Percentiles rank a stretch among this genome's conserved stretches.
phyloP scores from a whole-genome alignment of 495 filamentous ascomycete species.

The Aspergillus carlsbadensis region DNA sequence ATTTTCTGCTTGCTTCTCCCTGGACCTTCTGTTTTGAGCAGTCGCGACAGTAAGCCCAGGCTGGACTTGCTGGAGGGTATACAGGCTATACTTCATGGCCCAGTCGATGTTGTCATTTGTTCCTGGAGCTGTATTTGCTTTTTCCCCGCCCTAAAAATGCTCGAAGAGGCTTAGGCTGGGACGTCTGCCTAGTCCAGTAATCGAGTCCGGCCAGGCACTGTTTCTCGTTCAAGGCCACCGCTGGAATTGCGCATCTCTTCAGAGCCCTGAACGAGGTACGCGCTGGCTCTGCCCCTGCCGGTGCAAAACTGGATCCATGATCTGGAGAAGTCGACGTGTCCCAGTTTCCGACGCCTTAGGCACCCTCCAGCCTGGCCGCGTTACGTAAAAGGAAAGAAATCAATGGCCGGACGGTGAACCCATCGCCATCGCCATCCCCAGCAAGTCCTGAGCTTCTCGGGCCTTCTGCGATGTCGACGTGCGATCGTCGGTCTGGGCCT shows the following conservation, averaged over 20 bases:
- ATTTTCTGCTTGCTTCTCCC: constrained; percentile 5
- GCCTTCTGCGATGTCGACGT: too few relatives aligned
- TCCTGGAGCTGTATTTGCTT: constrained; percentile 6
- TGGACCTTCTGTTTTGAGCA: constrained; percentile 1
- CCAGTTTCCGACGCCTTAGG: constrained; percentile 1
- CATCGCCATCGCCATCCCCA: not conserved
- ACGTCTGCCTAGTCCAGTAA: too few relatives aligned
- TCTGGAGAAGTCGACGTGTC: not conserved
- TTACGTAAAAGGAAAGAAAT: constrained; percentile 30
- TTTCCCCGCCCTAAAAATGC: constrained; percentile 8
- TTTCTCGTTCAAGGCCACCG: too few relatives aligned
- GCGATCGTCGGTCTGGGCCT: constrained; percentile 11
- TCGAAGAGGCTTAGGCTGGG: constrained; percentile 4
- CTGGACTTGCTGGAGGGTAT: not conserved
- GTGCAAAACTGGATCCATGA: not conserved
- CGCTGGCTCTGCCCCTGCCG: not conserved
- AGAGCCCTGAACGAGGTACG: too few relatives aligned
- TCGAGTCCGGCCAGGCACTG: too few relatives aligned
- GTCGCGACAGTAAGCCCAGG: not conserved
- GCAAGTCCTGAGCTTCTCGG: not conserved
- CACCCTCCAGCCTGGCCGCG: constrained; percentile 9
- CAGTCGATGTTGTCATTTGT: not conserved
- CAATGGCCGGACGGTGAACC: constrained; percentile 19
- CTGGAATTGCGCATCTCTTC: too few relatives aligned
- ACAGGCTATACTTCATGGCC: not conserved